These are phyloP conservation scores for Pelargonium citronellum DNA, from an alignment of 441 rosid species.

Conservation along the genomic window DNA sequence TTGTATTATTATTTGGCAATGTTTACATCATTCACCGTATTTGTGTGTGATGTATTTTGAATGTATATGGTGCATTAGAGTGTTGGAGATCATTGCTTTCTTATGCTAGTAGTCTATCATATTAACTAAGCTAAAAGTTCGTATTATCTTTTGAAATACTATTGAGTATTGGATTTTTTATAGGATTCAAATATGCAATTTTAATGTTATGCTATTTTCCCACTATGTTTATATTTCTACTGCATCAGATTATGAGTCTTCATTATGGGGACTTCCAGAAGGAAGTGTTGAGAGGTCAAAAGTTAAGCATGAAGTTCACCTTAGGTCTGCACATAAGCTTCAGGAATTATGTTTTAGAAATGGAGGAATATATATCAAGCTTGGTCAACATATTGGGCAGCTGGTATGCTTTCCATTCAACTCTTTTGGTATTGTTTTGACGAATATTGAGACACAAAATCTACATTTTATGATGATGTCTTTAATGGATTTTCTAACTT, in stretches of 20 bases:
- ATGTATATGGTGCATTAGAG: background rate
- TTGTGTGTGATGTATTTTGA: background rate
- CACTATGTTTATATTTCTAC: constrained; percentile 10
- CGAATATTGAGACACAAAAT: background rate
- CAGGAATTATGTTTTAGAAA: constrained; percentile 84
- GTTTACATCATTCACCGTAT: background rate
- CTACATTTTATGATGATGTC: background rate
- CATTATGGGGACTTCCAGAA: constrained; percentile 71
- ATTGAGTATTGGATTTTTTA: background rate
- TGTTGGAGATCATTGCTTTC: constrained; percentile 1
- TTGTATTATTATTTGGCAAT: background rate
- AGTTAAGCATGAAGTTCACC: constrained; percentile 78
- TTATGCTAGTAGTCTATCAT: background rate
- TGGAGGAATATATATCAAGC: constrained; percentile 92
- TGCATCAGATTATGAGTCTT: constrained; percentile 66
- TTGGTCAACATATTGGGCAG: constrained; percentile 88
- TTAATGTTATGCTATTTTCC: background rate
- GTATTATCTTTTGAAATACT: background rate
- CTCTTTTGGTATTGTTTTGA: constrained; percentile 1
- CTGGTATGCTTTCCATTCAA: constrained; percentile 41
- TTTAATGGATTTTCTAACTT: background rate
- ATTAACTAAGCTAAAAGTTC: background rate
- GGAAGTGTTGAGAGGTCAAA: constrained; percentile 60
- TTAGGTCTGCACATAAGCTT: constrained; percentile 81
- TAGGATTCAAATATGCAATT: background rate